A percentile compares a stretch with the other conserved stretches of the same genome.
Conservation (phyloP, 805 yeast genomes). For the Starmera caribaea region DNA sequence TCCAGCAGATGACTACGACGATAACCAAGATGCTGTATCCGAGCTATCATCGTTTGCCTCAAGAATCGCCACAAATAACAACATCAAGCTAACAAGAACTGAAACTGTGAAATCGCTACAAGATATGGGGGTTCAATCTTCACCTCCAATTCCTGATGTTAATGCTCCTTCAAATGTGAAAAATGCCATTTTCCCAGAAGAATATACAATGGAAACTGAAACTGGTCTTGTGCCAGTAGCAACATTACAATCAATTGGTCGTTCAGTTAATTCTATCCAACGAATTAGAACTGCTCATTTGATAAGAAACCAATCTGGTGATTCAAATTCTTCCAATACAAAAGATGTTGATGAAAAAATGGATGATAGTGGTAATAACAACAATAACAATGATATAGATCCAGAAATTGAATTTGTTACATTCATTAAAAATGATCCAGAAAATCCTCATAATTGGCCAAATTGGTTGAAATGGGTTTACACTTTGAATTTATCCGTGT, state of each 20-base stretch:
- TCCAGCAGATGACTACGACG: slow-evolving; percentile 32
- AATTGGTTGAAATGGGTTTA: slow-evolving; percentile 45
- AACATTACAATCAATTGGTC: slow-evolving; percentile 60
- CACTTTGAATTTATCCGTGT: slow-evolving; percentile 56
- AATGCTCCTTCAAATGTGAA: slow-evolving; percentile 43
- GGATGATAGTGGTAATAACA: slow-evolving; percentile 14
- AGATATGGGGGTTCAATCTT: slow-evolving; percentile 50
- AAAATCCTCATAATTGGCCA: slow-evolving; percentile 86
- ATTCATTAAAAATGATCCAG: slow-evolving; percentile 70
- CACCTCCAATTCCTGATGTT: slow-evolving; percentile 44
- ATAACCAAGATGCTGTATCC: slow-evolving; percentile 36
- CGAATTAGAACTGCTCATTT: slow-evolving; percentile 28
- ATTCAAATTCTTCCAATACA: slow-evolving; percentile 20
- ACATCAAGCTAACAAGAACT: slow-evolving; percentile 38
- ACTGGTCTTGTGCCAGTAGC: slow-evolving; percentile 82
- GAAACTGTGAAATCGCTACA: slow-evolving; percentile 68
- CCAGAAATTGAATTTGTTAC: slow-evolving; percentile 80
- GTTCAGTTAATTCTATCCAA: slow-evolving; percentile 29
- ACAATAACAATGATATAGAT: slow-evolving; percentile 29
- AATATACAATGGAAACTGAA: slow-evolving; percentile 77
- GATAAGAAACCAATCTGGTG: slow-evolving; percentile 14
- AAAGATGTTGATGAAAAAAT: slow-evolving; percentile 18
- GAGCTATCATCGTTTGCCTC: slow-evolving; percentile 24
- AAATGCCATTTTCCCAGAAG: slow-evolving; percentile 84
- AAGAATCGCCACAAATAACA: slow-evolving; percentile 9